Conservation (phyloP, 305 asterid species). For the Rubia balearica region DNA sequence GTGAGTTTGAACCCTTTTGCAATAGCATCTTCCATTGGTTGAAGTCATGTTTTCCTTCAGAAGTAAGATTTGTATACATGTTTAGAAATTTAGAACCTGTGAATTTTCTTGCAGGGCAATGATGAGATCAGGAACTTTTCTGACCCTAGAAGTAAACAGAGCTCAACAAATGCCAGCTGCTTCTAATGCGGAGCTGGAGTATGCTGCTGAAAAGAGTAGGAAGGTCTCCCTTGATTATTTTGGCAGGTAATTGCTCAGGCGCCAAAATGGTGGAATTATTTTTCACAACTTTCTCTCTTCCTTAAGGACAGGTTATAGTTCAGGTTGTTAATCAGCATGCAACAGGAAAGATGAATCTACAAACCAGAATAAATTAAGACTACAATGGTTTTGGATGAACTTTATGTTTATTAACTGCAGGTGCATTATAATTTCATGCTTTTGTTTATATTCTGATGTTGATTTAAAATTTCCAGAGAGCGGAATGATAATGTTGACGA, state of each 20-base stretch:
- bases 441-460: conserved; percentile 2
- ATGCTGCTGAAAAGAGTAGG: conserved; percentile 34
- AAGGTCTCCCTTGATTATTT: conserved; percentile 35
- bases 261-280: neutral
- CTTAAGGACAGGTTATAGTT: neutral
- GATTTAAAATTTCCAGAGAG: neutral
- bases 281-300: neutral
- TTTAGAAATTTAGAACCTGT: neutral
- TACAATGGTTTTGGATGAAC: too few species aligned
- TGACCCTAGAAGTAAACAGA: conserved; percentile 30
- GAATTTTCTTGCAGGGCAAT: conserved; percentile 41
- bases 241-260: conserved; percentile 41
- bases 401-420: too few species aligned
- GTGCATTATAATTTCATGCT: too few species aligned
- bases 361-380: too few species aligned
- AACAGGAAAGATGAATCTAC: too few species aligned
- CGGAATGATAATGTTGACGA: too few species aligned
- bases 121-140: conserved; percentile 45
- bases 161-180: conserved; percentile 20
- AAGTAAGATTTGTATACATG: neutral
- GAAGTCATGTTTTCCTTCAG: neutral
- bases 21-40: neutral
- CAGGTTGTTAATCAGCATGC: neutral
- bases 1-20: conserved; percentile 35
- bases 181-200: conserved; percentile 39